Evolutionary conservation across 257 asterid genomes (phyloP).

Genomic region (Capsicum chinense): DNA sequence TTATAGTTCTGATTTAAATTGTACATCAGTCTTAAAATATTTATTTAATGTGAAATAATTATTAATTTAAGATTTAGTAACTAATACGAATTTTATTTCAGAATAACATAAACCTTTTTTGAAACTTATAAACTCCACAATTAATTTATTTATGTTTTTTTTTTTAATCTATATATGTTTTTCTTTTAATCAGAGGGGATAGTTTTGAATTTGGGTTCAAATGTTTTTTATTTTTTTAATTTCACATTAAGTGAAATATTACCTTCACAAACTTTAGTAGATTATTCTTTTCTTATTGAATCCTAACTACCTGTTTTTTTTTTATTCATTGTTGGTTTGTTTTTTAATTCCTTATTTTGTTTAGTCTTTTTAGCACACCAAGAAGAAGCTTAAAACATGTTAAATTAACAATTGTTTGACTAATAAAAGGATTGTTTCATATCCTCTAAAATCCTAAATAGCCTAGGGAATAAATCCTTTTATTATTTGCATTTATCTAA

Average conservation of each 20-base stretch:
- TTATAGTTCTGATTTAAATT: not conserved
- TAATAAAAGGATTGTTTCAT: not conserved
- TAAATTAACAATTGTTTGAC: not conserved
- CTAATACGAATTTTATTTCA: no score
- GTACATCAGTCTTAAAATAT: not conserved
- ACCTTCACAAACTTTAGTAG: not conserved
- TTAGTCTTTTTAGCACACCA: not conserved
- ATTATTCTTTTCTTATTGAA: not conserved
- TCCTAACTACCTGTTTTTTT: not conserved
- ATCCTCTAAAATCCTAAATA: constrained; percentile 8
- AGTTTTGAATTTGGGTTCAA: not conserved
- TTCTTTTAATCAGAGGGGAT: not conserved
- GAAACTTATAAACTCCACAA: no score
- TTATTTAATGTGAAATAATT: not conserved
- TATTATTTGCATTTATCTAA: not conserved
- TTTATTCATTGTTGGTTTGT: not conserved
- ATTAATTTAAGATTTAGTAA: not conserved
- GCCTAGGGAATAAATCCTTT: not conserved
- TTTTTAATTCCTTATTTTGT: not conserved
- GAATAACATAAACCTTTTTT: no score
- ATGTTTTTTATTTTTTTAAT: not conserved
- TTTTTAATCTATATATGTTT: no score
- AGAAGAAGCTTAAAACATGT: not conserved
- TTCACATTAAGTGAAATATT: constrained; percentile 18
- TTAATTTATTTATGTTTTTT: no score